These are phyloP conservation scores for Arachnomyces sp. DNA, from an alignment of 2,329 filamentous ascomycete genomes.

Conservation along the genomic window DNA sequence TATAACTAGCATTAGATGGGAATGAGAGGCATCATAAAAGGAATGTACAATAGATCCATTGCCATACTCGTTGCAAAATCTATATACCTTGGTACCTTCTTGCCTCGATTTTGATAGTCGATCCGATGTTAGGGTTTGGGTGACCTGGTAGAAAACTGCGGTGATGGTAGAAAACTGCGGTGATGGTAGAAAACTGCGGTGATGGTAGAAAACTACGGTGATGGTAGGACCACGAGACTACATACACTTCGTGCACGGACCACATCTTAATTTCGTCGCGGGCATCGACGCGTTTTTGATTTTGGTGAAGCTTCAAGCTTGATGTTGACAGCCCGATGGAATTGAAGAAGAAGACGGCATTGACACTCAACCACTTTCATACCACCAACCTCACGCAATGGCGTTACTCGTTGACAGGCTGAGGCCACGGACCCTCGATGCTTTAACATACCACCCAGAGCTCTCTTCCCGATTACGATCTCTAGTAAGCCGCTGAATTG, in stretches of 20 bases:
- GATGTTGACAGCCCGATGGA: too few relatives aligned
- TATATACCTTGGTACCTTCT: too few relatives aligned
- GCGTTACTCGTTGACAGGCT: slow-evolving; percentile 58
- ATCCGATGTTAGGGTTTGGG: background rate
- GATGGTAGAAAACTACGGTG: too few relatives aligned
- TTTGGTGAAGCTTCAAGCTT: background rate
- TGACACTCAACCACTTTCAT: background rate
- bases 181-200: too few relatives aligned
- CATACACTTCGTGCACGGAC: slow-evolving; percentile 22
- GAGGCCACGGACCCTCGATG: slow-evolving; percentile 42
- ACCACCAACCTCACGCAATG: slow-evolving; percentile 36
- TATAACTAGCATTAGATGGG: slow-evolving; percentile 6
- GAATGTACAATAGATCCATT: too few relatives aligned
- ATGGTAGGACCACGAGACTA: background rate
- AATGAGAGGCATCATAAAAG: too few relatives aligned
- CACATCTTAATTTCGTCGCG: slow-evolving; percentile 30
- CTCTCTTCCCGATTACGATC: slow-evolving; percentile 80
- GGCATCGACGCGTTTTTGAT: slow-evolving; percentile 27
- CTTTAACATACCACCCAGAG: slow-evolving; percentile 77
- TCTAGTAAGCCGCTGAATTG: slow-evolving; percentile 51
- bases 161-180: too few relatives aligned
- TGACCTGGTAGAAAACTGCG: too few relatives aligned
- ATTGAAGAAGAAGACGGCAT: too few relatives aligned
- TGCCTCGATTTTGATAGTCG: too few relatives aligned
- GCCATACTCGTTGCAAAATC: too few relatives aligned